A percentile compares a stretch with the other conserved stretches of the same genome.
phyloP scores from a whole-genome alignment of 305 asterid genomes.

The Fraxinus paxiana region DNA sequence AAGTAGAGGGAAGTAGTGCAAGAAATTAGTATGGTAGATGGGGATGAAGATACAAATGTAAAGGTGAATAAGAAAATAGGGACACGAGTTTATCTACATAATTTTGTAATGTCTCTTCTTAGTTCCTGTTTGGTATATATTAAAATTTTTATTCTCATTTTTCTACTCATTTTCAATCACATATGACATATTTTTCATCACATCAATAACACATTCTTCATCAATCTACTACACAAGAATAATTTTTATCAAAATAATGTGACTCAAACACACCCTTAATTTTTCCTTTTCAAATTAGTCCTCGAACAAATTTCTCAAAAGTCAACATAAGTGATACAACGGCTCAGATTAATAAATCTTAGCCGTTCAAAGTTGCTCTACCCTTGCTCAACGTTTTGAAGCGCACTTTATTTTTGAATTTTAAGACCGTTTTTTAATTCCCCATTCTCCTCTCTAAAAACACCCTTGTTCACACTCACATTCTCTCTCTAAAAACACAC shows the following conservation, averaged over 20 bases:
- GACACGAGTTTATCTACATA: not conserved
- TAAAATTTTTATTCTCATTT: too few relatives aligned
- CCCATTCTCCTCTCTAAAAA: not conserved
- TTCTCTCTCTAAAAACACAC: not conserved
- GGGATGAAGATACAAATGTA: not conserved
- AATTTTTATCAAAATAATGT: too few relatives aligned
- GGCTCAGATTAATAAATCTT: not conserved
- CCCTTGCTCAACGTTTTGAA: not conserved
- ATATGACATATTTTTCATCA: too few relatives aligned
- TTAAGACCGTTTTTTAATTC: conserved; percentile 1
- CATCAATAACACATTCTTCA: too few relatives aligned
- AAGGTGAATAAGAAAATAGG: not conserved
- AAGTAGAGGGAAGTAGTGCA: not conserved
- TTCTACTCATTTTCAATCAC: too few relatives aligned
- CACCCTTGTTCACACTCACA: not conserved
- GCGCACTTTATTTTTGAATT: not conserved
- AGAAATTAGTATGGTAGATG: not conserved
- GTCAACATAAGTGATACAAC: not conserved
- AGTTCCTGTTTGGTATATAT: too few relatives aligned
- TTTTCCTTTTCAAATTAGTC: not conserved
- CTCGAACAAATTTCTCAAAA: not conserved
- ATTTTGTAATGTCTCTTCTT: not conserved
- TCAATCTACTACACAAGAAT: too few relatives aligned
- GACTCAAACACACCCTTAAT: not conserved
- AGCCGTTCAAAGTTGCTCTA: not conserved